Evolutionary conservation across 139 green algal species (phyloP).

Genomic region (Coelastrella sp.): DNA sequence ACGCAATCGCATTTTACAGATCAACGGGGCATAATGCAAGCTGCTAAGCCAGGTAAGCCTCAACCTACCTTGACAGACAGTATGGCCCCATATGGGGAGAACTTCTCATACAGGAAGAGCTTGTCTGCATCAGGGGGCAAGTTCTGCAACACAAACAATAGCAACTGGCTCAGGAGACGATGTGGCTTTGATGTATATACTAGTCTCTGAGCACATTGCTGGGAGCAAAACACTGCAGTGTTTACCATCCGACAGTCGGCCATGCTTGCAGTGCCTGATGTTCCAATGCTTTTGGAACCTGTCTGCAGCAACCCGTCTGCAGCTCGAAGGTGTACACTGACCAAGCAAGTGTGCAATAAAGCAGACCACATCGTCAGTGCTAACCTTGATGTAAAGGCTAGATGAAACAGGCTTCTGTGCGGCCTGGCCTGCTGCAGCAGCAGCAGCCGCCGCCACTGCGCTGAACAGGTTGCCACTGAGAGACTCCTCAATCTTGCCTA

Average conservation of each 20-base stretch:
- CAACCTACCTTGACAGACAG: slow-evolving; percentile 58
- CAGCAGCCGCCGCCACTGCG: neutral
- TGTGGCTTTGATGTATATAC: too few relatives aligned
- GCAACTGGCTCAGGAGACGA: neutral
- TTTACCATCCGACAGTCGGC: too few relatives aligned
- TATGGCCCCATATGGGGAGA: slow-evolving; percentile 75
- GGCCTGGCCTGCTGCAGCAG: neutral
- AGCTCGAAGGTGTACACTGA: too few relatives aligned
- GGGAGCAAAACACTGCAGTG: too few relatives aligned
- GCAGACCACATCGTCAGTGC: too few relatives aligned
- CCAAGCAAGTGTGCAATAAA: too few relatives aligned
- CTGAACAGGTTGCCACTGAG: slow-evolving; percentile 25
- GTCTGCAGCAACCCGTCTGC: too few relatives aligned
- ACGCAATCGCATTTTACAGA: too few relatives aligned
- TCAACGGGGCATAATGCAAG: too few relatives aligned
- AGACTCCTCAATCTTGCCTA: slow-evolving; percentile 20
- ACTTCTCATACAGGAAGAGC: slow-evolving; percentile 86
- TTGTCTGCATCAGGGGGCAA: slow-evolving; percentile 67
- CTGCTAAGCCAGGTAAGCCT: neutral
- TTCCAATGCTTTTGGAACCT: too few relatives aligned
- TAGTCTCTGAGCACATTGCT: too few relatives aligned
- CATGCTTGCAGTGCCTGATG: too few relatives aligned
- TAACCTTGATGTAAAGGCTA: slow-evolving; percentile 51
- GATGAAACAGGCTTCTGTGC: slow-evolving; percentile 40
- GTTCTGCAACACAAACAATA: slow-evolving; percentile 39